These are phyloP conservation scores for Halteria grandinella DNA, from an alignment of 73 alveolate species.

Conservation along the genomic window DNA sequence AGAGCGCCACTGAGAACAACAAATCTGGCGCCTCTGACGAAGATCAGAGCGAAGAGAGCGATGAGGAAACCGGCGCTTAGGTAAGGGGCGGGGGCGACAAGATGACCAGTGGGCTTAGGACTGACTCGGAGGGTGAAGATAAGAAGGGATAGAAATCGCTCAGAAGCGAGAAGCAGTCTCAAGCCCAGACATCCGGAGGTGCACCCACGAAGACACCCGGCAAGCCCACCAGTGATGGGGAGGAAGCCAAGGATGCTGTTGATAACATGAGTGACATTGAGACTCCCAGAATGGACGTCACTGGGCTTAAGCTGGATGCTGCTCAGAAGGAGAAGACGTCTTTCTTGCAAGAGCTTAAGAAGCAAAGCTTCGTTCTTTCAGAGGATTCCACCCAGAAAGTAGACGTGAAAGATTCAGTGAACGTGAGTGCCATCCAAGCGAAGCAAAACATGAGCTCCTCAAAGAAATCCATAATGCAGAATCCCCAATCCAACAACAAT, in stretches of 20 bases:
- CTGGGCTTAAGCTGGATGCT: conserved; percentile 35
- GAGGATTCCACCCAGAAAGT: conserved; percentile 17
- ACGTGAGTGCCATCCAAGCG: background rate
- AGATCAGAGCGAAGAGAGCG: conserved; percentile 16
- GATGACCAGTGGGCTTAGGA: background rate
- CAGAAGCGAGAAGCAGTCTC: too few species aligned
- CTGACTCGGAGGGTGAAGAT: background rate
- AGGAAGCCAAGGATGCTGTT: background rate
- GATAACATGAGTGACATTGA: conserved; percentile 23
- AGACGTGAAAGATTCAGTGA: conserved; percentile 29
- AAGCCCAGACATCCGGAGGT: too few species aligned
- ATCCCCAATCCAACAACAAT: too few species aligned
- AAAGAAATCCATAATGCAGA: background rate
- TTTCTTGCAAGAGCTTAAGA: conserved; percentile 40
- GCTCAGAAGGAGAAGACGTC: conserved; percentile 33
- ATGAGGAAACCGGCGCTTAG: too few species aligned
- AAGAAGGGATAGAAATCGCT: too few species aligned
- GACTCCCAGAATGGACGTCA: conserved; percentile 31
- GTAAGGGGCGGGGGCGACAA: too few species aligned
- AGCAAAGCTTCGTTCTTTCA: conserved; percentile 15
- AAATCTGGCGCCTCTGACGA: background rate
- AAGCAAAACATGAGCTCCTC: background rate
- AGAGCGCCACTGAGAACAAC: background rate
- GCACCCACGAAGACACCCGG: too few species aligned
- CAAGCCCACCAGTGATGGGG: background rate